Base-by-base conservation (phyloP, 23 red algal species). In the Gracilaria vermiculophylla region DNA sequence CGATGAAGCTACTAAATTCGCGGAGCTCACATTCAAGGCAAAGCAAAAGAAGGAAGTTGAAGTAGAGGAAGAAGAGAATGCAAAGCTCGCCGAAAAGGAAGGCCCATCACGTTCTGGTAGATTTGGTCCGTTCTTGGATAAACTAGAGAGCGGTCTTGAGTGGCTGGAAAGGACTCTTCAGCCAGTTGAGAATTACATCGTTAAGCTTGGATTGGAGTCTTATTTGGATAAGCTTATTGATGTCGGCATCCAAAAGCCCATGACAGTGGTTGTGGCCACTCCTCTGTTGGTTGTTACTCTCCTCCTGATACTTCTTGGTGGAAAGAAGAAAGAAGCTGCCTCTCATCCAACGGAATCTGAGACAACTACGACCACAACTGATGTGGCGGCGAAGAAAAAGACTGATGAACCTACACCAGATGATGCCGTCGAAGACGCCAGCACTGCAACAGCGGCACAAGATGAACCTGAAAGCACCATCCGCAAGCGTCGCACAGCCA, bases 181-280 rank as follows among this genome's bases (percentile, higher is more conserved):
- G 36, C 90, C 90, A 61, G 39, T 93, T 31, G 79, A 93, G 44
- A 29, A 35, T 3, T 85, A 49, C 43, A n/a, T 93, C 21, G 52
- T 36, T 3, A 53, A 77, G 20, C 69, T 36, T 32, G 94, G 94
- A 41, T 35, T 76, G 11, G 94, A 91, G 35, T 77, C 85, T 2
- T 88, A 91, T 36, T 53, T 95, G 51, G 79, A 95, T 50, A 95
- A 84, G 78, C 39, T 95, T 31, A 83, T 95, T 24, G 86, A 83
- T 27, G 25, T 56, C 10, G 94, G 94, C 33, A 67, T 95, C 55
- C 80, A 84, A 23, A 95, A 81, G 32, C 94, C 94, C 0, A 90
- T 95, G 70, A 51, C 89, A 27, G 52, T 95, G 10, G 82, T 82
- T 27, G 86, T 82, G 9, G 20, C 60, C 23, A 40, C 80, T 42